Evolutionary conservation across 2,329 filamentous ascomycete genomes (phyloP).

Genomic region (Dothideomycetidae sp.): DNA sequence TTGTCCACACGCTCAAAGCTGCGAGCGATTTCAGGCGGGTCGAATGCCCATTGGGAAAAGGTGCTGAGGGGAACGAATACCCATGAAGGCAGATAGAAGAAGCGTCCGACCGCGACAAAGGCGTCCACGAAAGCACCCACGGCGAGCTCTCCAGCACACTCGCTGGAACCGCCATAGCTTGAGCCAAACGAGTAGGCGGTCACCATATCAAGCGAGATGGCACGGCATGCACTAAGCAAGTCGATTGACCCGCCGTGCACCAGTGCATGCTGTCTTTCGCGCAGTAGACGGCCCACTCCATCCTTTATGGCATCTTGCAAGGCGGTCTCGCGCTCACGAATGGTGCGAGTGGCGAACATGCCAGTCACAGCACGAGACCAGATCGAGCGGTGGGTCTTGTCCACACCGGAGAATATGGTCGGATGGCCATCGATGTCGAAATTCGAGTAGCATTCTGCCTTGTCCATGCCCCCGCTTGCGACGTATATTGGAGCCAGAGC

Average conservation of each 20-base stretch:
- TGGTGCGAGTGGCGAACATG: conserved; percentile 35
- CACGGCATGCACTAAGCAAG: conserved; percentile 35
- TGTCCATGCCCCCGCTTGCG: conserved; percentile 38
- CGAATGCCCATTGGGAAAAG: conserved; percentile 22
- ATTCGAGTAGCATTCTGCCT: conserved; percentile 38
- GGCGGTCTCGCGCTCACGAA: conserved; percentile 26
- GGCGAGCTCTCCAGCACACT: conserved; percentile 25
- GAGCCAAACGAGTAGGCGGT: conserved; percentile 39
- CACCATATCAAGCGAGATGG: conserved; percentile 40
- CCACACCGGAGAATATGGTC: conserved; percentile 39
- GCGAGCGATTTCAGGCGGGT: conserved; percentile 22
- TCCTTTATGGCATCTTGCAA: conserved; percentile 30
- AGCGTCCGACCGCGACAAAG: conserved; percentile 40
- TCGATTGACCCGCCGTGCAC: conserved; percentile 26
- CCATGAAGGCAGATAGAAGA: conserved; percentile 37
- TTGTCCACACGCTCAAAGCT: conserved; percentile 29
- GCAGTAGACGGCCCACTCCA: conserved; percentile 29
- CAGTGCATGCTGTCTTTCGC: conserved; percentile 18
- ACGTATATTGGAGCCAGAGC: conserved; percentile 39
- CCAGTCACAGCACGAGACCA: conserved; percentile 37
- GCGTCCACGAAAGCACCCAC: conserved; percentile 39
- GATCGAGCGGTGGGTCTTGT: conserved; percentile 27
- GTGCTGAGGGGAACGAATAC: conserved; percentile 29
- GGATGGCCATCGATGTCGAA: conserved; percentile 43
- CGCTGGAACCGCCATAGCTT: conserved; percentile 35